Base-by-base conservation (phyloP, 257 asterid genomes). In the Perilla frutescens region DNA sequence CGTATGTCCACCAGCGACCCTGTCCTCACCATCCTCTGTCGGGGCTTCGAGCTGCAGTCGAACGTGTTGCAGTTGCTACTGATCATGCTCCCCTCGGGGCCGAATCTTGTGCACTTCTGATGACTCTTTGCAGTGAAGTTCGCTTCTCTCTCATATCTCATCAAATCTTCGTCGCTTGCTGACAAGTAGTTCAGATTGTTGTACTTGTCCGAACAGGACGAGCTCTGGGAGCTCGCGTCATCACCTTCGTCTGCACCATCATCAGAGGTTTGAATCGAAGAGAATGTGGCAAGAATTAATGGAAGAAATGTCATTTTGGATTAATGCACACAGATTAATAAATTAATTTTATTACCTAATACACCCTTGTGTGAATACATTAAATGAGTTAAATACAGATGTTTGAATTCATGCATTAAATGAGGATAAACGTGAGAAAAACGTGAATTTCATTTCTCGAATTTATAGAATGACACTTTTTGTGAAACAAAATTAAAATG, bases 1-100 rank as follows among this genome's bases (percentile, higher is more conserved):
- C 91, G 95, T 12, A 86, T 75, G 76, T 89, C 89, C 75, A 89
- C 76, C 62, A 88, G 1, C 0, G 97, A 91, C 48, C 75, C 74
- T 5, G 79, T 70, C 77, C 85, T 83, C 4, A 57, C 56, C 84
- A 87, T 79, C 68, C 79, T 85, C 75, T 48, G 75, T 12, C 36
- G 61, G 2, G 45, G 51, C 60, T 77, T 80, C 8, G 68, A 32
- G 77, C 69, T 40, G 34, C 74, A 56, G 32, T 20, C 37, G 8
- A 3, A 10, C 15, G 26, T 62, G 41, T 70, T 40, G 6, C 54
- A 44, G 43, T 63, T 32, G 49, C 75, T 70, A 14, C 57, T 76
- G 51, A 34, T 39, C 55, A 7, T 68, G 75, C 66, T 68, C n/a
- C 69, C 75, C 55, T 80, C 84, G 13, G 88, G 91, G 32, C 89